Percentiles rank a stretch among this genome's conserved stretches.
Conservation (phyloP, 148 eudicot species). For the Gaultheria prostrata region DNA sequence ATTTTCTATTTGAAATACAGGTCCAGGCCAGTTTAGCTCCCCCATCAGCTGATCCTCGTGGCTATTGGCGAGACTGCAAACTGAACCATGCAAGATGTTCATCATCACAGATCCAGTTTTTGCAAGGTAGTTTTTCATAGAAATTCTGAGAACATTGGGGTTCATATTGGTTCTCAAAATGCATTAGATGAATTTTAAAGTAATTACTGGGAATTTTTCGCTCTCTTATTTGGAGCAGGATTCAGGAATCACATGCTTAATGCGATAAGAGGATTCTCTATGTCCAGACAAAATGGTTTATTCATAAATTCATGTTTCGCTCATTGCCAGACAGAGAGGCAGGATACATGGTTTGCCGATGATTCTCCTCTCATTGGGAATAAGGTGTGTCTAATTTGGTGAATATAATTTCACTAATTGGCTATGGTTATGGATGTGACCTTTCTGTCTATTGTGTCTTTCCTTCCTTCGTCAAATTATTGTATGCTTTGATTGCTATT, state of each 20-base stretch:
- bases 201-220: neutral
- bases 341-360: slow-evolving; percentile 97
- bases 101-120: slow-evolving; percentile 68
- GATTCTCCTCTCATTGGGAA: slow-evolving; percentile 64
- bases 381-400: slow-evolving; percentile 47
- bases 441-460: neutral
- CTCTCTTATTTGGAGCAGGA: slow-evolving; percentile 37
- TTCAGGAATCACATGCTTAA: slow-evolving; percentile 78
- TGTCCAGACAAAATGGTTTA: slow-evolving; percentile 58
- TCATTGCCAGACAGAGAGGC: slow-evolving; percentile 98
- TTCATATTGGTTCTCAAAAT: neutral
- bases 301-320: slow-evolving; percentile 94
- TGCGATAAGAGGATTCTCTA: slow-evolving; percentile 54
- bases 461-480: neutral
- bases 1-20: slow-evolving; percentile 31
- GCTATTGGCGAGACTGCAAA: slow-evolving; percentile 68
- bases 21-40: slow-evolving; percentile 81
- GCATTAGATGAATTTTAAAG: neutral
- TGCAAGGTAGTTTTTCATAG: slow-evolving; percentile 55
- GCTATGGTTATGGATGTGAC: neutral
- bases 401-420: neutral
- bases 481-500: neutral
- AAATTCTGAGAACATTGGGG: neutral
- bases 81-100: slow-evolving; percentile 65
- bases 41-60: slow-evolving; percentile 67